Percentiles rank a stretch among this genome's conserved stretches.
phyloP scores from a whole-genome alignment of 768 basidiomycete genomes.

The Dioszegia crocea region DNA sequence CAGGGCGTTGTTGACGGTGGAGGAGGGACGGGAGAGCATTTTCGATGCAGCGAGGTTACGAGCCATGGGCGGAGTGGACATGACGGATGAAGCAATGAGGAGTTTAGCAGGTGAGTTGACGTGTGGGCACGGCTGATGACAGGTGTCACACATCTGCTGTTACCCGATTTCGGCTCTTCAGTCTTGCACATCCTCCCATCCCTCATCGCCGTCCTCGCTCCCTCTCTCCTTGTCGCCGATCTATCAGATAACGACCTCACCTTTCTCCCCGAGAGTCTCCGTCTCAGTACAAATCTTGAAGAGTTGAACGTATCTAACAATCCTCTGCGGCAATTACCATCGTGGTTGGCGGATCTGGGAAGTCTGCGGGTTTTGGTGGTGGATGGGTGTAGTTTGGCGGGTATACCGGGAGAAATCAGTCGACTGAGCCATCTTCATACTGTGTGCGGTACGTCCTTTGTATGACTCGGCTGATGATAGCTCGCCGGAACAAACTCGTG shows the following conservation, averaged over 20 bases:
- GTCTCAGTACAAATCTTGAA: conserved; percentile 74
- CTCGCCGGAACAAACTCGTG: conserved; percentile 76
- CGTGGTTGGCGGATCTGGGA: conserved; percentile 71
- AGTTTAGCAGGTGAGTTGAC: conserved; percentile 56
- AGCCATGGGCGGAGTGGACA: conserved; percentile 37
- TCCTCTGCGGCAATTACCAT: conserved; percentile 82
- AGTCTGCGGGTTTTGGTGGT: conserved; percentile 83
- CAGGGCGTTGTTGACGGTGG: conserved; percentile 37
- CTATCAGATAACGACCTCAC: conserved; percentile 83
- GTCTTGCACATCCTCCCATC: conserved; percentile 70
- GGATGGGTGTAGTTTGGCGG: conserved; percentile 77
- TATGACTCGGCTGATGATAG: conserved; percentile 55
- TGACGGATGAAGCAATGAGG: conserved; percentile 32
- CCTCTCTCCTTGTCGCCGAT: conserved; percentile 83
- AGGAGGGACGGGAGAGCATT: conserved; percentile 39
- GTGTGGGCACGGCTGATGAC: conserved; percentile 4
- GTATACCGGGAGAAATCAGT: conserved; percentile 69
- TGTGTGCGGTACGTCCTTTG: conserved; percentile 38
- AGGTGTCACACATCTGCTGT: conserved; percentile 92
- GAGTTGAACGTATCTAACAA: conserved; percentile 92
- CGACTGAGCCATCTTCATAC: conserved; percentile 79
- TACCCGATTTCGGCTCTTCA: conserved; percentile 72
- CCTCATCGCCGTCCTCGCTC: conserved; percentile 66
- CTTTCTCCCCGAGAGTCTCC: conserved; percentile 75
- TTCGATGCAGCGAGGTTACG: conserved; percentile 31